Evolutionary conservation across 768 basidiomycete genomes (phyloP), one percentile per base, ranked within the genome.

Genomic region (Tulasnella sp.): DNA sequence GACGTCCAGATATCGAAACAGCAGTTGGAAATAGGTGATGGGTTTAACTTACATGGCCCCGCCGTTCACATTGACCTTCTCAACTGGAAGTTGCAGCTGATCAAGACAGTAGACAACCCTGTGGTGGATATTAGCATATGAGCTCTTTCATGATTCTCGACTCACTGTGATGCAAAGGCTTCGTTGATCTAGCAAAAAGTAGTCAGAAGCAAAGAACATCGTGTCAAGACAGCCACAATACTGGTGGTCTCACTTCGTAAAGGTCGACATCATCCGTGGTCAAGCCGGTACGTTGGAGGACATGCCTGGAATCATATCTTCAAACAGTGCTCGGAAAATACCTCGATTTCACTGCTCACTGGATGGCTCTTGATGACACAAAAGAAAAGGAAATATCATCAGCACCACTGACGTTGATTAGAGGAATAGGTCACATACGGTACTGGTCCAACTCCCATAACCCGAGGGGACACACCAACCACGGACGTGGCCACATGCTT

Each of bases 141-240:
- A 2, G 24, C 41, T 46, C 29, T 29, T 19, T 19, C 27, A 25
- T 4, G 27, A 9, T 4, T 2, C 46, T 25, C 8, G 17, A 15
- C 44, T 45, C 90, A 93, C 67, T 94, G 92, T 1, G 88, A 92
- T 0, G 90, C 91, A 62, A 93, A 94, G 0, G 92, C 92, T 70
- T 92, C 87, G 59, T 91, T 90, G 63, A 88, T 85, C 87, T 90
- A 62, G 10, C 49, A 43, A 63, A 31, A 21, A 27, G 53, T 22
- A 19, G 51, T 22, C 49, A 5, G 15, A 15, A 7, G 34, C 15
- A 5, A 15, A 15, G 34, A 38, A 5, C 5, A 38, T 38, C 5
- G 7, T 7, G 34, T 15, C 5, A 38, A 38, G 34, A 38, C 34
- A 38, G n/a, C n/a, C n/a, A n/a, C n/a, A 38, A 38, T 38, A 34